Percentiles rank a stretch among this genome's conserved stretches.
These are phyloP conservation scores for Anastatica hierochuntica DNA, from an alignment of 345 rosid genomes.

Conservation along the genomic window DNA sequence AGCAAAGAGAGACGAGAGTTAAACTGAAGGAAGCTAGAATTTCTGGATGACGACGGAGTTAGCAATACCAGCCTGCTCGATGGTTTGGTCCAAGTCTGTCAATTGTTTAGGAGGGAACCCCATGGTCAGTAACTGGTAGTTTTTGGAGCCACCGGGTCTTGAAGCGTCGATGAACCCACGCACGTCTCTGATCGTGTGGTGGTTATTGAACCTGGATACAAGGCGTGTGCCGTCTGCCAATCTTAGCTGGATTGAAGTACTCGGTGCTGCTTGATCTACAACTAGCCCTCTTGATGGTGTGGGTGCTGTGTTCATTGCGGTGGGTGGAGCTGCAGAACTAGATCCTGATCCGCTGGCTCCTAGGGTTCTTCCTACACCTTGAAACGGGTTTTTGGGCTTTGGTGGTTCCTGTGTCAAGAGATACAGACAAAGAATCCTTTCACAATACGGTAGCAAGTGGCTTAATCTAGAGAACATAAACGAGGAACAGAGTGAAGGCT, in stretches of 20 bases:
- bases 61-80: slow-evolving; percentile 82
- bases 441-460: neutral
- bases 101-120: slow-evolving; percentile 92
- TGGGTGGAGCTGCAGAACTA: slow-evolving; percentile 16
- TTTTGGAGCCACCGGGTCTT: slow-evolving; percentile 51
- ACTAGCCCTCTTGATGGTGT: slow-evolving; percentile 46
- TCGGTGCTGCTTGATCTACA: slow-evolving; percentile 40
- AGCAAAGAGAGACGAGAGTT: neutral
- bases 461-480: neutral
- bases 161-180: slow-evolving; percentile 82
- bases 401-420: slow-evolving; percentile 53
- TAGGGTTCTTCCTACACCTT: slow-evolving; percentile 72
- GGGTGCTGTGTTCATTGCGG: slow-evolving; percentile 36
- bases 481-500: neutral
- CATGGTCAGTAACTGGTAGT: slow-evolving; percentile 77
- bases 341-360: slow-evolving; percentile 36
- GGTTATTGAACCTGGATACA: slow-evolving; percentile 27
- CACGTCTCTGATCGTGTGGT: slow-evolving; percentile 65
- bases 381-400: slow-evolving; percentile 38
- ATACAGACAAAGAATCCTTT: slow-evolving; percentile 1
- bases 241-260: slow-evolving; percentile 67
- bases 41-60: slow-evolving; percentile 92
- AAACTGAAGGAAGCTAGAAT: slow-evolving; percentile 35
- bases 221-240: slow-evolving; percentile 49
- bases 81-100: slow-evolving; percentile 58